Base-by-base conservation (phyloP, 2,329 filamentous ascomycete genomes). In the Xylariales sp. region DNA sequence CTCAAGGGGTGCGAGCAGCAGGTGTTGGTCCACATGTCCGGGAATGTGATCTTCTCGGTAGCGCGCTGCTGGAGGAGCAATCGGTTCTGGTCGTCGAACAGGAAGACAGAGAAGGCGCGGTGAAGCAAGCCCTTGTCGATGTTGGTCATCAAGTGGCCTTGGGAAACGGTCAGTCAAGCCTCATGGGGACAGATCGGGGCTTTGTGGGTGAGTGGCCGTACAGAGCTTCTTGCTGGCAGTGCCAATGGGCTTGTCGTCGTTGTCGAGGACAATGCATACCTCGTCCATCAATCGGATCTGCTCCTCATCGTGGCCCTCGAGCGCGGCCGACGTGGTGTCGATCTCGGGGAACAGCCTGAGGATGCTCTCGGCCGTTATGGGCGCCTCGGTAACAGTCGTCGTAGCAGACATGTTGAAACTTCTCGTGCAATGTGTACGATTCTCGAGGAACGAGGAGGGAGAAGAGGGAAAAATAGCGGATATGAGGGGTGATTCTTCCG, bases 21-120 rank as follows among this genome's bases (percentile, higher is more conserved):
- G 21, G 93, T 98, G 69, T 98, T 98, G 47, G 93, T 98, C 93
- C 93, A 98, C 84, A 96, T 90, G 61, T 95, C 88, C 33, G 93
- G 91, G 69, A 98, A 98, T 6, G 93, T 98, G 59, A 98, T 98
- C 74, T 98, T 98, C 70, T 97, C 91, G 28, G 82, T 72, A 19
- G 93, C 93, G 50, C 93, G 86, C 72, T 97, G 93, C 69, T 98
- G 93, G 36, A 98, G 81, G 30, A 98, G 84, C 43, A 97, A 74
- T 54, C 89, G 85, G 65, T 96, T 94, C 60, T 93, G 77, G 45
- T 87, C 84, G 68, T 97, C 88, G 73, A 98, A 98, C 51, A 98
- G 82, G 71, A 98, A 98, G 51, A 94, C 88, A 42, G 91, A 97
- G 66, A 98, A 98, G 46, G 93, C 93, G 43, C 93, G 88, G 72